Conservation (phyloP, 495 filamentous ascomycete genomes). For the Aspergillus coremiiformis region DNA sequence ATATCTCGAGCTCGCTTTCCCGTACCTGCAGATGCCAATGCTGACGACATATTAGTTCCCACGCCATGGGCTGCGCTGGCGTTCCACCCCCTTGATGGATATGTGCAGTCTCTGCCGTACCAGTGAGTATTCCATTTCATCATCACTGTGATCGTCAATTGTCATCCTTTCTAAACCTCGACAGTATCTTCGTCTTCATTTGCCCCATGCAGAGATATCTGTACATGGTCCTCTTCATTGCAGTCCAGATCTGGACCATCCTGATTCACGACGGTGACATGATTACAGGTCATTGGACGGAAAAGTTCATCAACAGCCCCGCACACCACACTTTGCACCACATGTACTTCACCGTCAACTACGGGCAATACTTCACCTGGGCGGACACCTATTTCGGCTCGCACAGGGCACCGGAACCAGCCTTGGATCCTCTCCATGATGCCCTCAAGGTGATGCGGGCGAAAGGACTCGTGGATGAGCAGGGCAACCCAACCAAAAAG, state of each 20-base stretch:
- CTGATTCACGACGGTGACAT: slow-evolving; percentile 54
- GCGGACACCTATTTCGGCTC: no score
- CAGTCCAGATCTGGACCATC: slow-evolving; percentile 93
- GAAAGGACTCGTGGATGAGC: no score
- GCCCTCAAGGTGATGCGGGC: no score
- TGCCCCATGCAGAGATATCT: slow-evolving; percentile 89
- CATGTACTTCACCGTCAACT: slow-evolving; percentile 95
- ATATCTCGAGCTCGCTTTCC: no score
- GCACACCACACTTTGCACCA: slow-evolving; percentile 96
- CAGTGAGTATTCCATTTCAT: slow-evolving; percentile 85
- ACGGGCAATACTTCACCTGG: slow-evolving; percentile 66
- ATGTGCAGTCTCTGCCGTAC: slow-evolving; percentile 79
- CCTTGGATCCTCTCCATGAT: no score
- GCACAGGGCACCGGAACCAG: no score
- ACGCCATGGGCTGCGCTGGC: slow-evolving; percentile 86
- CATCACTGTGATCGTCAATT: slow-evolving; percentile 59
- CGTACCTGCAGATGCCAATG: no score
- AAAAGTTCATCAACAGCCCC: slow-evolving; percentile 81
- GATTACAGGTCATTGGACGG: neutral
- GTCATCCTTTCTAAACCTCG: no score
- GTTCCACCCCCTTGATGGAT: slow-evolving; percentile 92
- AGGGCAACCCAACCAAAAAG: no score
- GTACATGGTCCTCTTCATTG: slow-evolving; percentile 73
- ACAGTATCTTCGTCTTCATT: no score
- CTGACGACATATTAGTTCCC: no score